phyloP scores from a whole-genome alignment of 257 asterid species.

The Lavandula angustifolia region DNA sequence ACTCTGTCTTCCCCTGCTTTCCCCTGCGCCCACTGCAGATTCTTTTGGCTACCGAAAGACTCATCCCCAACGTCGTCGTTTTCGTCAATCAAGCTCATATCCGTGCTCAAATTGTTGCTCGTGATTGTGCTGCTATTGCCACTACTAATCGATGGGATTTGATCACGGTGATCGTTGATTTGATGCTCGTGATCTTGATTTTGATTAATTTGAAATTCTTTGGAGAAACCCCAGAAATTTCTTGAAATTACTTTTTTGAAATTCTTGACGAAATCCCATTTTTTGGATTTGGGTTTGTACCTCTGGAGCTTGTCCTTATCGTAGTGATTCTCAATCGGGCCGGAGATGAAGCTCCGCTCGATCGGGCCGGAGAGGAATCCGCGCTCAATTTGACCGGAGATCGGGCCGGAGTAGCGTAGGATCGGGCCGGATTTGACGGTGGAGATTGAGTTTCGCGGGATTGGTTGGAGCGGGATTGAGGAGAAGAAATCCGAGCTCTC shows the following conservation, averaged over 20 bases:
- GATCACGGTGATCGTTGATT: constrained; percentile 28
- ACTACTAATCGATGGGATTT: constrained; percentile 38
- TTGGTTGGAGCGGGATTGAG: constrained; percentile 85
- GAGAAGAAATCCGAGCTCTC: constrained; percentile 86
- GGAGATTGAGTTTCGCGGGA: constrained; percentile 45
- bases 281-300: constrained; percentile 68
- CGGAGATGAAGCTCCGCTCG: constrained; percentile 82
- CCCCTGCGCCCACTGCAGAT: constrained; percentile 97
- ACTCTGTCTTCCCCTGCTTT: constrained; percentile 97
- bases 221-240: constrained; percentile 55
- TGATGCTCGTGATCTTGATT: constrained; percentile 31
- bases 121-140: constrained; percentile 51
- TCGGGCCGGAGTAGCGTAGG: constrained; percentile 40
- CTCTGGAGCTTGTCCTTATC: constrained; percentile 69
- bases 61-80: constrained; percentile 62
- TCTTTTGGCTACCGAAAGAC: constrained; percentile 65
- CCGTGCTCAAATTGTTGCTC: constrained; percentile 60
- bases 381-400: constrained; percentile 75
- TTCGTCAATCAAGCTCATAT: constrained; percentile 70
- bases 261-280: constrained; percentile 53
- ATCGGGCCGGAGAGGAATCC: constrained; percentile 97
- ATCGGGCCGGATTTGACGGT: constrained; percentile 82
- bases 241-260: constrained; percentile 57
- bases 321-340: constrained; percentile 77
- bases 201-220: constrained; percentile 39